Evolutionary conservation across 1,139 yeast species (phyloP).

Genomic region (Blastobotrys buckinghamii): DNA sequence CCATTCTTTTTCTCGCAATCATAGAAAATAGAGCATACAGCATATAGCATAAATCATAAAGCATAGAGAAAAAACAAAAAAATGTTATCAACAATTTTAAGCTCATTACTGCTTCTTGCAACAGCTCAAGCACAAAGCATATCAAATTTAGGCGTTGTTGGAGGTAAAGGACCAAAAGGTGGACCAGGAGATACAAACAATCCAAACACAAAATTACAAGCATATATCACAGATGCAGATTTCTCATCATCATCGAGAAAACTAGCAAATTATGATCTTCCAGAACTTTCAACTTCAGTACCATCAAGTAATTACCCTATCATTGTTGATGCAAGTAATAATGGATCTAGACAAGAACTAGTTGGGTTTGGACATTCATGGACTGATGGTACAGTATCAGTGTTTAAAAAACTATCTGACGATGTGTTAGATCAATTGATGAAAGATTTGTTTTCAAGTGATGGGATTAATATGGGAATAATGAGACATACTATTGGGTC

Average conservation of each 20-base stretch:
- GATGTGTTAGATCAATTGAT: slow-evolving; percentile 8
- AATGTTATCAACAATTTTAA: no score
- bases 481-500: slow-evolving; percentile 15
- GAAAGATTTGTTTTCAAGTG: slow-evolving; percentile 11
- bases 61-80: no score
- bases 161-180: slow-evolving; percentile 12
- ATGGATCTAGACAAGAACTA: slow-evolving; percentile 7
- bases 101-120: no score
- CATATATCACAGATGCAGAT: slow-evolving; percentile 12
- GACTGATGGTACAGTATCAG: slow-evolving; percentile 12
- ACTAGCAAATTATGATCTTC: slow-evolving; percentile 2
- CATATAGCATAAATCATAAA: no score
- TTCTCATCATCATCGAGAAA: slow-evolving; percentile 3
- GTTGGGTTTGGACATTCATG: slow-evolving; percentile 15
- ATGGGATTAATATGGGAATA: slow-evolving; percentile 14
- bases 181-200: slow-evolving; percentile 11
- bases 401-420: slow-evolving; percentile 4
- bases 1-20: no score
- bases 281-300: background rate
- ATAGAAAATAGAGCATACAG: no score
- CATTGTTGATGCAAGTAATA: background rate
- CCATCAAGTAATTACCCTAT: background rate
- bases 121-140: slow-evolving; percentile 1
- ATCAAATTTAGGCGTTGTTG: slow-evolving; percentile 9
- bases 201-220: slow-evolving; percentile 4